Evolutionary conservation across 2,329 filamentous ascomycete genomes (phyloP).

Genomic region (Cercospora canescens): DNA sequence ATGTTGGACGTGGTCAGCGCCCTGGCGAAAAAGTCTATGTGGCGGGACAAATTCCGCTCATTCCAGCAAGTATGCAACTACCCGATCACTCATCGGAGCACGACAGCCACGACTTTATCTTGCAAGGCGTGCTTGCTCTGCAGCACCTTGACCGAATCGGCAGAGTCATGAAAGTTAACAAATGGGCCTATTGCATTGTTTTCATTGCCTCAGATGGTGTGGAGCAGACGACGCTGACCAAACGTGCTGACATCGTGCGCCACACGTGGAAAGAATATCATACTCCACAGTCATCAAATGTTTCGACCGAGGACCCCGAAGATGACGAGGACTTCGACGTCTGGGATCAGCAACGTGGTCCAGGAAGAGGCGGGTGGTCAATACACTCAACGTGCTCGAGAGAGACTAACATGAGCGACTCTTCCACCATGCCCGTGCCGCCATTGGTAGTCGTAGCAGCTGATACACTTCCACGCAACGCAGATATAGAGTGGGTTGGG

Average conservation of each 20-base stretch:
- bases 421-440: constrained; percentile 42
- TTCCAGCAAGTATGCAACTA: constrained; percentile 75
- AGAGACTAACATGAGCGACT: background rate
- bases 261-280: constrained; percentile 46
- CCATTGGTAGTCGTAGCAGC: constrained; percentile 77
- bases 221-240: constrained; percentile 32
- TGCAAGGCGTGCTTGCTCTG: constrained; percentile 70
- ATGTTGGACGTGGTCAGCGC: constrained; percentile 38
- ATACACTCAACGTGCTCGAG: constrained; percentile 38
- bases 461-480: constrained; percentile 70
- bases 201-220: constrained; percentile 59
- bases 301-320: constrained; percentile 26
- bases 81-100: constrained; percentile 23
- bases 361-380: constrained; percentile 20
- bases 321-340: constrained; percentile 63
- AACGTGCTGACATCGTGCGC: constrained; percentile 20
- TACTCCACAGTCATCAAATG: background rate
- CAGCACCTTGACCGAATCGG: constrained; percentile 91
- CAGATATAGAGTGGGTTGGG: constrained; percentile 73
- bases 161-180: constrained; percentile 66
- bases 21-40: constrained; percentile 57
- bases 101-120: constrained; percentile 17
- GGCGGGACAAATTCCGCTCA: constrained; percentile 87
- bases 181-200: constrained; percentile 74
- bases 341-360: constrained; percentile 62